Base-by-base conservation (phyloP, 805 yeast species). In the Yarrowia keelungensis region DNA sequence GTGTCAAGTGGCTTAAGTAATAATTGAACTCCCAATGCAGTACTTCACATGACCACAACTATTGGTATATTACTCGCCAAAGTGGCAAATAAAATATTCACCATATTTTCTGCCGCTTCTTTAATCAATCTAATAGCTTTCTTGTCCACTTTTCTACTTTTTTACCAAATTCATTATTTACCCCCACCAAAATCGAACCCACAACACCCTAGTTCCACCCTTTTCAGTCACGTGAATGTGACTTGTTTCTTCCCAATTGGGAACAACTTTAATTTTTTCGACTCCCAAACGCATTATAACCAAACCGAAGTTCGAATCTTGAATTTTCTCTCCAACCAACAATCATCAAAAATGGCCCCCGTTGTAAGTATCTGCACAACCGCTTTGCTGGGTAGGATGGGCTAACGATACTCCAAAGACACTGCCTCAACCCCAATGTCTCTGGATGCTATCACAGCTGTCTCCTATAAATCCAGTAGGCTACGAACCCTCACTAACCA, bases 391-490 rank as follows among this genome's bases (percentile, higher is more conserved):
- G 67, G 32, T 62, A 47, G 67, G 56, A 47, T 47, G 56, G 67
- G 67, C 67, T 62, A 14, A 47, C 11, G 56, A 47, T 47, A 5
- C 56, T 38, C 56, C 26, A 46, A 56, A 14, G 42, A 22, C 43
- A 19, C 59, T 53, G 32, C 32, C 32, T 26, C 32, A 26, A 26
- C 32, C 32, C 32, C 32, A 26, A 26, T 26, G 32, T 26, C 32
- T 26, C 32, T 26, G 32, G 32, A 26, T 26, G 32, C 32, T 1
- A 43, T 26, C 41, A 4, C 42, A 10, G 51, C 51, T 45, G 65
- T 59, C 67, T 49, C 56, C 67, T 62, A 39, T 62, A 62, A 62
- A 62, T 62, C 67, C 67, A 62, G 67, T 62, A 62, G 67, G 67
- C 67, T 47, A 47, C 36, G 56, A 62, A 62, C 56, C 54, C 47